Evolutionary conservation across 495 filamentous ascomycete species (phyloP).

Genomic region (Neurospora sp.): DNA sequence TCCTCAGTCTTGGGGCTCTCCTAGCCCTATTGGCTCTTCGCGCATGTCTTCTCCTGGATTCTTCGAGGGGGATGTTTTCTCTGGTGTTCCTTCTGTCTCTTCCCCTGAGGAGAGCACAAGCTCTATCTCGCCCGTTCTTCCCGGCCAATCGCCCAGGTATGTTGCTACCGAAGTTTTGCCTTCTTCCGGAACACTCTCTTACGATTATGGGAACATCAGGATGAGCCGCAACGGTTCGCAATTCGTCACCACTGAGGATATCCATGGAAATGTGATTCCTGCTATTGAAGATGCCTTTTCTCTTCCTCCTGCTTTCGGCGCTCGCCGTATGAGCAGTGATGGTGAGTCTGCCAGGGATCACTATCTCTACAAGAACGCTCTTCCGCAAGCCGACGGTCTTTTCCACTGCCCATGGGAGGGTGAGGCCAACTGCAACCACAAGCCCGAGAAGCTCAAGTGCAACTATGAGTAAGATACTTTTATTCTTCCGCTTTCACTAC

Average conservation of each 20-base stretch:
- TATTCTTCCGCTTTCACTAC: constrained; percentile 5
- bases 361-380: constrained; percentile 63
- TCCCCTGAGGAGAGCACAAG: constrained; percentile 35
- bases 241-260: constrained; percentile 32
- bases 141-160: constrained; percentile 42
- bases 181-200: constrained; percentile 12
- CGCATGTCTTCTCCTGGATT: constrained; percentile 38
- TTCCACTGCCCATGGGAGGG: constrained; percentile 86
- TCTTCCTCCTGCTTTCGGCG: constrained; percentile 31
- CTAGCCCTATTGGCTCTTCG: constrained; percentile 35
- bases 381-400: constrained; percentile 57
- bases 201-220: constrained; percentile 14
- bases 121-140: constrained; percentile 35
- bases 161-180: constrained; percentile 14
- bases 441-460: constrained; percentile 87
- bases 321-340: constrained; percentile 38
- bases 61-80: constrained; percentile 38
- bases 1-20: constrained; percentile 39
- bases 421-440: constrained; percentile 67
- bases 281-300: constrained; percentile 31
- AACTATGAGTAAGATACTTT: constrained; percentile 74
- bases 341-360: constrained; percentile 65
- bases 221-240: constrained; percentile 23
- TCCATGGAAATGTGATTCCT: constrained; percentile 27
- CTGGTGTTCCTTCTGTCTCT: constrained; percentile 27